Evolutionary conservation across 2,329 filamentous ascomycete genomes (phyloP).

Genomic region (Neoascochyta sp.): DNA sequence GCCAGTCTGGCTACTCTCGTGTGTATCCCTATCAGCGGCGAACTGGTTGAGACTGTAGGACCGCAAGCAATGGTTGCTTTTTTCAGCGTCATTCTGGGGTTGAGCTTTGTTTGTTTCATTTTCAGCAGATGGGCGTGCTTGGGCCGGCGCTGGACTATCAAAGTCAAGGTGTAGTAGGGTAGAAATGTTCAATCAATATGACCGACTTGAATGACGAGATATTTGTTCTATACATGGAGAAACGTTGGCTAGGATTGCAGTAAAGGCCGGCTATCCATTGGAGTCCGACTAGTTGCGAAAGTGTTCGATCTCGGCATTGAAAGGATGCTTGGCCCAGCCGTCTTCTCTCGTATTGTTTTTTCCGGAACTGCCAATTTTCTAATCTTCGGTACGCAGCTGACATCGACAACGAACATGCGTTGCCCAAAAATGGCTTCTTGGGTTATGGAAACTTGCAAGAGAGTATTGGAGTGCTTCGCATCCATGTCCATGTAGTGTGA

Average conservation of each 20-base stretch:
- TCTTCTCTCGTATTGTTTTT: no score
- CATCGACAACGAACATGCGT: constrained; percentile 14
- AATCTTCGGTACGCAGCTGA: no score
- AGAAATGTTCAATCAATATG: not conserved
- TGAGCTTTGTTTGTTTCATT: constrained; percentile 29
- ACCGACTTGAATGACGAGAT: not conserved
- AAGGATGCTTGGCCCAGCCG: no score
- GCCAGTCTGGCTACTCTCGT: constrained; percentile 35
- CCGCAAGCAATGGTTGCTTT: constrained; percentile 34
- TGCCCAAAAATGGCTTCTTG: constrained; percentile 11
- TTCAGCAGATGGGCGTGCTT: constrained; percentile 38
- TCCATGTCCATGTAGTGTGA: no score
- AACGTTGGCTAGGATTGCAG: no score
- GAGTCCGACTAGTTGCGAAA: no score
- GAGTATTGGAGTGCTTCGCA: no score
- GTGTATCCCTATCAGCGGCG: constrained; percentile 36
- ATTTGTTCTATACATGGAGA: not conserved
- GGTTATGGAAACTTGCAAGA: no score
- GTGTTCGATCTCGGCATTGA: no score
- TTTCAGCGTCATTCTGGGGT: constrained; percentile 29
- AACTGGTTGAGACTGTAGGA: constrained; percentile 34
- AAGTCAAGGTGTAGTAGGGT: constrained; percentile 16
- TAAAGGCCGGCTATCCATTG: no score
- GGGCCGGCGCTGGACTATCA: constrained; percentile 30
- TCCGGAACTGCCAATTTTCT: no score